Percentiles rank a stretch among this genome's conserved stretches.
Conservation (phyloP, 2,329 filamentous ascomycete species). For the Magnaporthales sp. region DNA sequence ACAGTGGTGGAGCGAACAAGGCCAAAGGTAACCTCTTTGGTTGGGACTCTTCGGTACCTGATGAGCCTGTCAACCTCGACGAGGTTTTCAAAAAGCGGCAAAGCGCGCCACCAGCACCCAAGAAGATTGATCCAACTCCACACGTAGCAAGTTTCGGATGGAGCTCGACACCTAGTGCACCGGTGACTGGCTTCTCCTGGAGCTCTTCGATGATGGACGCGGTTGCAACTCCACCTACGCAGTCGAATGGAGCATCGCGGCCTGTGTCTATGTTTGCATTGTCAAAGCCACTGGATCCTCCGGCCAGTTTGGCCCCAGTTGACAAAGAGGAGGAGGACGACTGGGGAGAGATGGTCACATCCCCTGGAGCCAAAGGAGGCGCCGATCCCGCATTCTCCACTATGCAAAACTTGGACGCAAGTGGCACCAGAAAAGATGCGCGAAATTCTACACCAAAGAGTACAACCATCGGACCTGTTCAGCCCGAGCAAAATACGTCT, state of each 20-base stretch:
- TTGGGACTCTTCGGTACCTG: slow-evolving; percentile 48
- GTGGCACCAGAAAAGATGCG: background rate
- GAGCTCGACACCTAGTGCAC: background rate
- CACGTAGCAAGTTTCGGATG: background rate
- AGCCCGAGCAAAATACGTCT: background rate
- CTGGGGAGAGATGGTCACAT: slow-evolving; percentile 52
- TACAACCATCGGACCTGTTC: background rate
- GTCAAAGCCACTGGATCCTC: background rate
- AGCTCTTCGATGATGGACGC: background rate
- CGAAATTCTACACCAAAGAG: too few relatives aligned
- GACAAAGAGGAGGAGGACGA: slow-evolving; percentile 42
- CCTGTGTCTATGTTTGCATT: slow-evolving; percentile 2
- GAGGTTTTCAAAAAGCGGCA: slow-evolving; percentile 28
- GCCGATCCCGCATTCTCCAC: slow-evolving; percentile 6
- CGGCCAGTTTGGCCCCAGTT: background rate
- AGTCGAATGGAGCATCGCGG: background rate
- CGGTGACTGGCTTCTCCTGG: background rate
- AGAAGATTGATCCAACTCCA: background rate
- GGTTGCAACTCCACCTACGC: background rate
- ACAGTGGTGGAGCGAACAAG: slow-evolving; percentile 27
- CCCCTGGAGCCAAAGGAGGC: slow-evolving; percentile 17
- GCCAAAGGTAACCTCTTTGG: slow-evolving; percentile 47
- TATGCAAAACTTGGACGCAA: background rate
- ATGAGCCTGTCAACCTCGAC: slow-evolving; percentile 39
- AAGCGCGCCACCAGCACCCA: background rate